Evolutionary conservation across 768 basidiomycete species (phyloP).

Genomic region (Jaapia argillacea): DNA sequence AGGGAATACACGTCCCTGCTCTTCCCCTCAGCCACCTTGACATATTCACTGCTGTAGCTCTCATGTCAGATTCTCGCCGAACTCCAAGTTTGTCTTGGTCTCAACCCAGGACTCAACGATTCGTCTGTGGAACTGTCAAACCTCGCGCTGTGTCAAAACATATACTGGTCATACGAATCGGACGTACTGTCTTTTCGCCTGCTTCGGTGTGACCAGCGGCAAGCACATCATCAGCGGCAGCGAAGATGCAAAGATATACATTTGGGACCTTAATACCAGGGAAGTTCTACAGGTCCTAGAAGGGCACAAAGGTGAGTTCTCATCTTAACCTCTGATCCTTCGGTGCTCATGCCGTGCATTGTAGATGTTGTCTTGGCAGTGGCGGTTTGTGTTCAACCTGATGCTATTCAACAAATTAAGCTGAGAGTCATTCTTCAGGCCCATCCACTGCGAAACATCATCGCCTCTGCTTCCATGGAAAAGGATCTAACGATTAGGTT

Average conservation of each 20-base stretch:
- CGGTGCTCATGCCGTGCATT: constrained; percentile 1
- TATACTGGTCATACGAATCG: constrained; percentile 82
- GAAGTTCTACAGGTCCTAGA: constrained; percentile 66
- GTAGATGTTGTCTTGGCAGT: constrained; percentile 65
- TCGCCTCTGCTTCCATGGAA: constrained; percentile 87
- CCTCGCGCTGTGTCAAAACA: constrained; percentile 86
- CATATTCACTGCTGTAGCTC: constrained; percentile 37
- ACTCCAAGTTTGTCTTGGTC: constrained; percentile 81
- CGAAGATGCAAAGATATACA: constrained; percentile 80
- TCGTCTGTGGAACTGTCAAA: constrained; percentile 90
- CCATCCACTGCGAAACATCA: constrained; percentile 63
- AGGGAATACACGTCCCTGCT: constrained; percentile 10
- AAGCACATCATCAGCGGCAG: constrained; percentile 80
- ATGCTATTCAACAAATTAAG: neutral
- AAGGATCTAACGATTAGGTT: constrained; percentile 79
- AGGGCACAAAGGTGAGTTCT: constrained; percentile 63
- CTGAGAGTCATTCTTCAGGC: constrained; percentile 35
- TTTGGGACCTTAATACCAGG: constrained; percentile 86
- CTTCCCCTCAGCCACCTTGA: neutral
- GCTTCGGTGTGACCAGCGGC: constrained; percentile 44
- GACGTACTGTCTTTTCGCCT: constrained; percentile 70
- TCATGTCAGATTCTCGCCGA: constrained; percentile 86
- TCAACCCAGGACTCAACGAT: constrained; percentile 94
- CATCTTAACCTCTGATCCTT: neutral
- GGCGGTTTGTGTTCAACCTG: constrained; percentile 31